phyloP scores from a whole-genome alignment of 148 eudicot species.

The Chenopodium berlandieri region DNA sequence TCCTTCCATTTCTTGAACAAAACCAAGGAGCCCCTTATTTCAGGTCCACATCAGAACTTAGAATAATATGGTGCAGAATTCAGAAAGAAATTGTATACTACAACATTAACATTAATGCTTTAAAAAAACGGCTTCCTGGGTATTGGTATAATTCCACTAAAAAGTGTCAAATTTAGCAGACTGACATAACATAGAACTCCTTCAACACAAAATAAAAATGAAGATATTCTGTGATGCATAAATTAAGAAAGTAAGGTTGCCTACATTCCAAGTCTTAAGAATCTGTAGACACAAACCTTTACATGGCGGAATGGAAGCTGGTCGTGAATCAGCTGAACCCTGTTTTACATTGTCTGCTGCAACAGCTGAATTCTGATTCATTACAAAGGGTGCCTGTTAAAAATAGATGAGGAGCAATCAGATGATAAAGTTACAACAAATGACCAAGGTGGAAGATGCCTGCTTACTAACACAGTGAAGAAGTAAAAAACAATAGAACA shows the following conservation, averaged over 20 bases:
- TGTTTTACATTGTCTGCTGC: conserved; percentile 53
- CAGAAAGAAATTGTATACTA: not conserved
- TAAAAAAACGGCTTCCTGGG: not conserved
- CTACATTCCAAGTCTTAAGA: not conserved
- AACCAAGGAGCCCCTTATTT: not conserved
- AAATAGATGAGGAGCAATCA: conserved; percentile 9
- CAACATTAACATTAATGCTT: not conserved
- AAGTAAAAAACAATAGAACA: not conserved
- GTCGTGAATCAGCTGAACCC: conserved; percentile 46
- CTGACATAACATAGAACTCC: not conserved
- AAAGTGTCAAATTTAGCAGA: not conserved
- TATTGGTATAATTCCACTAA: not conserved
- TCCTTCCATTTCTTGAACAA: not conserved
- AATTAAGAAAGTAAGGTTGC: not conserved
- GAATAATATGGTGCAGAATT: not conserved
- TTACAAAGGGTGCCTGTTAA: conserved; percentile 53
- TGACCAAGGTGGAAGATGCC: not conserved
- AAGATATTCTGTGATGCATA: not conserved
- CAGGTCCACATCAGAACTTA: not conserved
- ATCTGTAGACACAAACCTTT: conserved; percentile 45
- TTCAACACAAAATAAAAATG: not conserved
- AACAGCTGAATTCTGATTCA: conserved; percentile 46
- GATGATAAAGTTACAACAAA: not conserved
- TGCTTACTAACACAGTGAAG: not conserved
- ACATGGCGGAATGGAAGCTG: conserved; percentile 39